These are phyloP conservation scores for Sporothrix globosa DNA, from an alignment of 2,329 filamentous ascomycete genomes.

Conservation along the genomic window DNA sequence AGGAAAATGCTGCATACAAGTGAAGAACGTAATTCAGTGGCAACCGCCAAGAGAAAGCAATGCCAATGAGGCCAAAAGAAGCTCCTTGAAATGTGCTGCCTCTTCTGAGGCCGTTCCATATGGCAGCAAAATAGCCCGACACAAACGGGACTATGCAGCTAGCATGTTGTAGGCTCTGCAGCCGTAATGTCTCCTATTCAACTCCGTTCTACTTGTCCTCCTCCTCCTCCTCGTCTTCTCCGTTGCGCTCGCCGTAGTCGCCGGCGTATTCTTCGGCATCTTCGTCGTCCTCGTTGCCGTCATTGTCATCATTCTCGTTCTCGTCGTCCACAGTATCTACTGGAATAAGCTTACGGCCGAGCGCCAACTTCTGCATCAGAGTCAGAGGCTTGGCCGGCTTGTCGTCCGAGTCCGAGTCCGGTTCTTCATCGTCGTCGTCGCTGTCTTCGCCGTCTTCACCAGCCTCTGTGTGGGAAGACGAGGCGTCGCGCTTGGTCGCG, in stretches of 20 bases:
- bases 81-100: too few species aligned
- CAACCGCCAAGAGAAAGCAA: not conserved
- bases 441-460: not conserved
- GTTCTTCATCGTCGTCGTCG: not conserved
- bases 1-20: not conserved
- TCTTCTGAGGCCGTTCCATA: not conserved
- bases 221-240: constrained; percentile 2
- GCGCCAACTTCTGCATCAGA: constrained; percentile 30
- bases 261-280: not conserved
- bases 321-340: not conserved
- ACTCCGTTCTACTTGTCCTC: not conserved
- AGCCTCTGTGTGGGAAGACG: not conserved
- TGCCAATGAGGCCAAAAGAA: too few species aligned
- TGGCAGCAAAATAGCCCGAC: not conserved
- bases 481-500: not conserved
- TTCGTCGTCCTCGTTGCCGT: constrained; percentile 7
- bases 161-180: not conserved
- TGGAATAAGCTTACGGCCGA: constrained; percentile 21
- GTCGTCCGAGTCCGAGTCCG: constrained; percentile 7
- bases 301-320: not conserved
- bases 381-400: constrained; percentile 23
- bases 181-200: not conserved
- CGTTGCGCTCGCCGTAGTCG: constrained; percentile 7
- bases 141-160: too few species aligned
- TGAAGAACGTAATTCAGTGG: not conserved